Evolutionary conservation across 257 asterid genomes (phyloP).

Genomic region (Phtheirospermum japonicum): DNA sequence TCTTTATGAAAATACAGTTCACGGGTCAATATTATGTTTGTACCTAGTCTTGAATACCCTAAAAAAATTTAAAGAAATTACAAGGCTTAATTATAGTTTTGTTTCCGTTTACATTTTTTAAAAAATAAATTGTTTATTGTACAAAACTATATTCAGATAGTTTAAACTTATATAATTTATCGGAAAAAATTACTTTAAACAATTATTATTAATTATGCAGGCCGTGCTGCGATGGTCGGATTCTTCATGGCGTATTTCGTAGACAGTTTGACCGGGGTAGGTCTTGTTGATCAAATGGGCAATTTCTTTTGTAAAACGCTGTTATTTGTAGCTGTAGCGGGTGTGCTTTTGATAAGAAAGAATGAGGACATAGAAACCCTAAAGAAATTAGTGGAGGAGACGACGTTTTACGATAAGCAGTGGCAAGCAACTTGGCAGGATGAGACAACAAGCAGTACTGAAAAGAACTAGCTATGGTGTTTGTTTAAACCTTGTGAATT

Average conservation of each 20-base stretch:
- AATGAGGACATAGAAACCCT: slow-evolving; percentile 77
- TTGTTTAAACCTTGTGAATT: background rate
- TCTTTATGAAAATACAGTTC: no score
- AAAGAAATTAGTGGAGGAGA: slow-evolving; percentile 74
- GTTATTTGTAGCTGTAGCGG: slow-evolving; percentile 68
- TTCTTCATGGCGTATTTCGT: slow-evolving; percentile 97
- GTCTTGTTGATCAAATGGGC: slow-evolving; percentile 92
- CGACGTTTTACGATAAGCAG: slow-evolving; percentile 84
- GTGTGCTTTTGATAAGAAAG: slow-evolving; percentile 83
- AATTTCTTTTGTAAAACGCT: slow-evolving; percentile 91
- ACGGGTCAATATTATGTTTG: no score
- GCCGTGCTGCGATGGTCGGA: slow-evolving; percentile 98
- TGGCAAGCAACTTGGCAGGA: slow-evolving; percentile 99
- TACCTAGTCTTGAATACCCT: no score
- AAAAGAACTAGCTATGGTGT: slow-evolving; percentile 30
- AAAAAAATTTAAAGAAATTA: no score
- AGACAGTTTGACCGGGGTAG: slow-evolving; percentile 86
- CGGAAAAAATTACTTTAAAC: no score
- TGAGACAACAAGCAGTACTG: slow-evolving; percentile 42
- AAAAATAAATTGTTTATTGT: no score
- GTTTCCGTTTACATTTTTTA: no score
- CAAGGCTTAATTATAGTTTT: no score
- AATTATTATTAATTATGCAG: slow-evolving; percentile 38
- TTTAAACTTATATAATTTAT: no score
- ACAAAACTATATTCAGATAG: no score